Conservation (phyloP, 2,329 filamentous ascomycete species). For the Colletotrichum sp. region DNA sequence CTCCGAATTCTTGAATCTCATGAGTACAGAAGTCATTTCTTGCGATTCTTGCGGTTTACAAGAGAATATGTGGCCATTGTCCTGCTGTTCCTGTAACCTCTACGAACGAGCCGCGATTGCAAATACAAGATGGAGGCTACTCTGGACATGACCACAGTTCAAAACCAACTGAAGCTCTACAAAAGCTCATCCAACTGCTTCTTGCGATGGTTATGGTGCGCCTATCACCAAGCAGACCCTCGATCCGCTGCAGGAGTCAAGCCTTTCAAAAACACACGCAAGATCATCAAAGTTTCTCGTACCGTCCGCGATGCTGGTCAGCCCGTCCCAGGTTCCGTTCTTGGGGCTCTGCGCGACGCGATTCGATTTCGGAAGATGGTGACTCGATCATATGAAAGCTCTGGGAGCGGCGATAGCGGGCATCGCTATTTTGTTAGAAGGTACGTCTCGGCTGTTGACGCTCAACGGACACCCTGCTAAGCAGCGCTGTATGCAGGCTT, state of each 20-base stretch:
- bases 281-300: not conserved
- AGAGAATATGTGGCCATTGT: too few species aligned
- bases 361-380: not conserved
- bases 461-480: accelerated
- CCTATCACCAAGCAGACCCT: not conserved
- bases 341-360: not conserved
- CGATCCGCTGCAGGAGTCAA: not conserved
- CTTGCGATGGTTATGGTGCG: not conserved
- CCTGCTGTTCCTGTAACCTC: not conserved
- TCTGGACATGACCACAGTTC: not conserved
- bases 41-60: not conserved
- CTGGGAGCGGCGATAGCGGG: not conserved
- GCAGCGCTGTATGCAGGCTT: not conserved
- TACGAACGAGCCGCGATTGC: not conserved
- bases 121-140: not conserved
- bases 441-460: not conserved
- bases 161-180: not conserved
- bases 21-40: not conserved
- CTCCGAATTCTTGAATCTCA: not conserved
- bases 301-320: accelerated
- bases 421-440: not conserved
- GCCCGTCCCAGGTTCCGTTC: not conserved
- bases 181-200: not conserved
- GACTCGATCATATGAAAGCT: not conserved
- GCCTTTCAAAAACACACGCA: accelerated